Evolutionary conservation across 495 filamentous ascomycete species (phyloP), one percentile per base, ranked within the genome.

Genomic region (Lepraria neglecta): DNA sequence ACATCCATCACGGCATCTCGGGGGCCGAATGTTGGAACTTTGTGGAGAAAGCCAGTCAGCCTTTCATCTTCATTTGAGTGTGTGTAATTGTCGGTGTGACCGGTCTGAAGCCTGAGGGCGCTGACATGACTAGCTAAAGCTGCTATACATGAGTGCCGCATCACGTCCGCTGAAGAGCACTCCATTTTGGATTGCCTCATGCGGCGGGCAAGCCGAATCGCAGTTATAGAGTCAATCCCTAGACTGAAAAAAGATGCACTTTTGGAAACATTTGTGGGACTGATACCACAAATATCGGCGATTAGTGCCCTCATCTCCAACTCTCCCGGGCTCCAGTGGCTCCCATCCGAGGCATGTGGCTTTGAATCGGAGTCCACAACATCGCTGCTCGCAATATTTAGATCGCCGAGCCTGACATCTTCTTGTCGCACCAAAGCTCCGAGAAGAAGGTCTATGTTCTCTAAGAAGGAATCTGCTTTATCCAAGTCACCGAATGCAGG

Each of bases 201-300:
- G 17, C 59, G 60, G 31, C 65, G 58, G 10, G 71, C 68, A 42
- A 75, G 71, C 33, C 64, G 71, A 60, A 75, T 73, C 12, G 73
- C 71, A 11, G 63, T 70, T 19, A 75, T 72, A 6, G 73, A 75
- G 47, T 75, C 71, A 21, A 75, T 66, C 1, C 73, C 73, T 9
- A 75, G 62, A 40, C 65, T 64, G 9, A 75, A 61, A 63, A 75
- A 75, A 3, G 73, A 72, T 46, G 71, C 67, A 5, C 65, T 65
- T 43, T 69, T 75, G 15, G 68, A 43, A 2, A 75, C 53, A 33
- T 64, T 46, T 4, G 30, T 17, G 14, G 44, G 43, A n/a, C 50
- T 46, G 15, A 71, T 46, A 19, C 64, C 61, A 43, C 66, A 68
- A 54, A 70, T 70, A 6, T 56, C 63, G 17, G 53, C 60, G 15